Evolutionary conservation across 1,139 yeast genomes (phyloP), one percentile per base, ranked within the genome.

Genomic region (Pichia sp.): DNA sequence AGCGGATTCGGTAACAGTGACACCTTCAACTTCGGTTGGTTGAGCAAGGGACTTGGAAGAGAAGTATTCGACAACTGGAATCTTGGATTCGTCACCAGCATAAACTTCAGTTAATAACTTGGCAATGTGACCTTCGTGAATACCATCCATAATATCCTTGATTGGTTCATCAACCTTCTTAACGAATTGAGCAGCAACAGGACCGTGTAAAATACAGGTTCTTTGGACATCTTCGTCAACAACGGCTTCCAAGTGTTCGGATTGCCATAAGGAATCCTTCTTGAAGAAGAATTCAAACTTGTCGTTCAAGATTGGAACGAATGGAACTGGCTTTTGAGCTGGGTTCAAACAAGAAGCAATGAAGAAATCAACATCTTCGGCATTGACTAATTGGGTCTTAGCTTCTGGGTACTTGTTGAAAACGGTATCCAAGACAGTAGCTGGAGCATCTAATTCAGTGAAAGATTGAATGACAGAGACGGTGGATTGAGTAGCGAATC

Each of bases 261-360:
- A 87, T 77, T 93, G 99, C 99, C 99, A 93, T 67, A 93, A 78
- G 42, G 98, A 91, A 70, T 93, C 99, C 75, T 93, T 93, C 82
- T 93, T 93, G 80, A 93, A 94, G 79, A 87, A 93, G 66, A 84
- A 85, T 69, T 93, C 97, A 63, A 93, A 90, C 72, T 89, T 85
- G 58, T 88, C 96, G 65, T 94, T 96, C 68, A 93, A 77, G 27
- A 89, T 86, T 43, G 99, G 99, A 59, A 93, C 91, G 63, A 93
- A 93, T 54, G 99, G 99, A 66, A 90, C 97, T 38, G 99, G 99
- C 73, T 93, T 93, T 73, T 91, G 98, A 52, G 73, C 67, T 59
- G 96, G 96, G 67, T 84, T 83, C 56, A 83, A 77, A 66, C 96
- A 88, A 61, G 87, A 77, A 67, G 81, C 80, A 70, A 94, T 78